These are phyloP conservation scores for Cladophialophora carrionii DNA, from an alignment of 2,329 filamentous ascomycete genomes.

Conservation along the genomic window DNA sequence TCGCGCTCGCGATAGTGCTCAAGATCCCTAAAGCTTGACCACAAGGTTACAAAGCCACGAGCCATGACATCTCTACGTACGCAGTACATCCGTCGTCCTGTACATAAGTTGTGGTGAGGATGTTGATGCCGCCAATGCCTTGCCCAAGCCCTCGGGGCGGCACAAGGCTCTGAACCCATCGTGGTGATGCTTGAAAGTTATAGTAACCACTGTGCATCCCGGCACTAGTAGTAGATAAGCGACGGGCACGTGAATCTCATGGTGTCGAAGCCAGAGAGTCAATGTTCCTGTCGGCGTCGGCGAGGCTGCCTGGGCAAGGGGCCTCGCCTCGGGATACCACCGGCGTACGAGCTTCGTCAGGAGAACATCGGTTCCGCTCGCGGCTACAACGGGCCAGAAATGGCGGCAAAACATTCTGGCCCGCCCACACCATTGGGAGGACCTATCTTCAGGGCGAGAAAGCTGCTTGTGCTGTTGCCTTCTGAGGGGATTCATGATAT, in stretches of 20 bases:
- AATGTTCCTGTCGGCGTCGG: neutral
- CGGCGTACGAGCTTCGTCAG: neutral
- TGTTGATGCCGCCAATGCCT: neutral
- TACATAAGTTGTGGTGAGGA: neutral
- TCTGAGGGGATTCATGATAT: no score
- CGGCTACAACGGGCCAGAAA: no score
- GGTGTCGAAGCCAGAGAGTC: neutral
- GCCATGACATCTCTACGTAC: neutral
- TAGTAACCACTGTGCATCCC: no score
- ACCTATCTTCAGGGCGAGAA: no score
- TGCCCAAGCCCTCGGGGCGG: constrained; percentile 38
- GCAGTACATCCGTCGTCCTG: neutral
- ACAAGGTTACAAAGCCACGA: neutral
- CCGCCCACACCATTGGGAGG: no score
- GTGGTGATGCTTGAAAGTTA: constrained; percentile 29
- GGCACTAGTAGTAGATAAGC: no score
- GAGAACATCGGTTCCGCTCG: no score
- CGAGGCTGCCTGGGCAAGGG: neutral
- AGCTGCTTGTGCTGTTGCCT: no score
- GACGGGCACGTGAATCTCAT: no score
- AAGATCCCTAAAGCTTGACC: neutral
- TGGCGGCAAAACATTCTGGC: no score
- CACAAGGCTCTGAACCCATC: constrained; percentile 38
- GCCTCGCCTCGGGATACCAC: neutral
- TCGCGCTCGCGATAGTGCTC: neutral